Conservation (phyloP, 2,329 filamentous ascomycete genomes). For the Dothideomycetidae sp. region DNA sequence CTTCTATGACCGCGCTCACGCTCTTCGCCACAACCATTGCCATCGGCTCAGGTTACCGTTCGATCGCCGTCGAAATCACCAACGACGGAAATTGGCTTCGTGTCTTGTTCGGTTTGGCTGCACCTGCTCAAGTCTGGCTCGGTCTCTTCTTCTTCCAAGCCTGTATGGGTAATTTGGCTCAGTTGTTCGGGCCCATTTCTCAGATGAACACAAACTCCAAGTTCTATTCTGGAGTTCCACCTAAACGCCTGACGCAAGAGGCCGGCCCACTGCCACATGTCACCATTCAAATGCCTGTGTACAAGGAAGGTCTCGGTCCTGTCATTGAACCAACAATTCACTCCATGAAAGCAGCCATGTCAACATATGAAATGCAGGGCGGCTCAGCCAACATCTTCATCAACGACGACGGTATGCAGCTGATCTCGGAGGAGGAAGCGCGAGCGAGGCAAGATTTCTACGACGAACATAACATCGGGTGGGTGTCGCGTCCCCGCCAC, state of each 20-base stretch:
- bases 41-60: conserved; percentile 42
- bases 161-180: conserved; percentile 27
- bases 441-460: conserved; percentile 34
- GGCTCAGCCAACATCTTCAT: conserved; percentile 54
- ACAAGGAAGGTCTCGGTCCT: conserved; percentile 28
- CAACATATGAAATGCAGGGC: conserved; percentile 40
- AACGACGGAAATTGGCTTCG: conserved; percentile 41
- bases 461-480: conserved; percentile 36
- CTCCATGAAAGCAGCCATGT: conserved; percentile 31
- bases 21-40: conserved; percentile 38
- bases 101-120: conserved; percentile 37
- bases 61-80: conserved; percentile 40
- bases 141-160: conserved; percentile 39
- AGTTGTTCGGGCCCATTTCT: conserved; percentile 31
- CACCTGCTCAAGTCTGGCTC: conserved; percentile 45
- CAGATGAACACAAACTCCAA: conserved; percentile 32
- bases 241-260: conserved; percentile 26
- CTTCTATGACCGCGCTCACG: conserved; percentile 39
- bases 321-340: conserved; percentile 27
- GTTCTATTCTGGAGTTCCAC: conserved; percentile 31
- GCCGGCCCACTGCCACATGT: conserved; percentile 31
- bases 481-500: conserved; percentile 35
- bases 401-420: conserved; percentile 55
- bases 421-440: conserved; percentile 36
- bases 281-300: conserved; percentile 38